These are phyloP conservation scores for Talinum fruticosum DNA, from an alignment of 148 eudicot genomes.

Conservation along the genomic window DNA sequence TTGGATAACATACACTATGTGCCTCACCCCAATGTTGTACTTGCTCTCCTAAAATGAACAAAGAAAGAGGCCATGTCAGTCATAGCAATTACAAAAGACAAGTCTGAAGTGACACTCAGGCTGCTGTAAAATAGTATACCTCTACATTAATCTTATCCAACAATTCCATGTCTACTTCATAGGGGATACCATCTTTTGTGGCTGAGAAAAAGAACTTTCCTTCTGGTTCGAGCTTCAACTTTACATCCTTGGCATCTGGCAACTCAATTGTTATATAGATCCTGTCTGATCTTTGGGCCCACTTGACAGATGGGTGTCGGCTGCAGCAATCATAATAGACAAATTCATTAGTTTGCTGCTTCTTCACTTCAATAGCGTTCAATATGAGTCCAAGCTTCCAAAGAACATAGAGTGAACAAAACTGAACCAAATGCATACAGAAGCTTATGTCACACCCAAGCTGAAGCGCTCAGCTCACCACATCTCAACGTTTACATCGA, in stretches of 20 bases:
- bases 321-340: constrained; percentile 27
- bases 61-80: background rate
- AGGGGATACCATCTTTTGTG: constrained; percentile 44
- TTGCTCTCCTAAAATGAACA: constrained; percentile 56
- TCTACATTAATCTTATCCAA: constrained; percentile 62
- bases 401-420: background rate
- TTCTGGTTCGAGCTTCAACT: constrained; percentile 74
- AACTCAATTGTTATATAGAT: constrained; percentile 61
- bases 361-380: background rate
- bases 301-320: constrained; percentile 71
- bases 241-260: constrained; percentile 81
- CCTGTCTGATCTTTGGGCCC: constrained; percentile 74
- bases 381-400: background rate
- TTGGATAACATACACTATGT: constrained; percentile 49
- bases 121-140: constrained; percentile 26
- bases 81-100: background rate
- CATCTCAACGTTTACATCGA: background rate
- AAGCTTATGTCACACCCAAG: background rate
- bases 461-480: background rate
- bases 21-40: constrained; percentile 51
- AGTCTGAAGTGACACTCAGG: background rate
- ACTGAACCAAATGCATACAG: background rate
- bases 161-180: constrained; percentile 58
- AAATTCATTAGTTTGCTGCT: background rate
- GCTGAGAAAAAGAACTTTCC: constrained; percentile 74